Percentiles rank a stretch among this genome's conserved stretches.
phyloP scores from a whole-genome alignment of 768 basidiomycete genomes.

The Lactarius akahatsu region DNA sequence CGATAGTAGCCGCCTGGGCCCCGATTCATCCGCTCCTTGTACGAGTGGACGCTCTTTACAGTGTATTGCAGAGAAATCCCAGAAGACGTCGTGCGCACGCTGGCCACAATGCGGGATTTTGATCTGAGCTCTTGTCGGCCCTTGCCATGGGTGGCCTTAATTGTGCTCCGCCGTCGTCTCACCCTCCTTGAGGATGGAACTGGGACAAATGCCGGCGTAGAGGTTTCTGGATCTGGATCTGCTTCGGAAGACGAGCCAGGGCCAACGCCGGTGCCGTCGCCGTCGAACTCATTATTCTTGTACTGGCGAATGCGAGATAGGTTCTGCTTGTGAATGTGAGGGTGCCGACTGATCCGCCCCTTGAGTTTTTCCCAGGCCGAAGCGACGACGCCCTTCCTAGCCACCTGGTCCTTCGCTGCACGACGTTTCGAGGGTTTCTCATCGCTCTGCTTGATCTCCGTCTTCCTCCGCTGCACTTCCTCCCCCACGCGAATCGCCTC shows the following conservation, averaged over 20 bases:
- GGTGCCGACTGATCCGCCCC: not conserved
- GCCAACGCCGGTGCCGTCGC: no score
- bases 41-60: not conserved
- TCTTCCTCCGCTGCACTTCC: conserved; percentile 4
- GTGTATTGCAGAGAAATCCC: not conserved
- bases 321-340: no score
- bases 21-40: not conserved
- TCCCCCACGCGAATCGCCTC: conserved; percentile 5
- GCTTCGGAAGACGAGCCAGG: no score
- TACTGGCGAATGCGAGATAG: no score
- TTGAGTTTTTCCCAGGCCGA: conserved; percentile 17
- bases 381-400: conserved; percentile 3
- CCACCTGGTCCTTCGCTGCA: not conserved
- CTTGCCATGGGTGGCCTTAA: no score
- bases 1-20: not conserved
- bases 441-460: conserved; percentile 7
- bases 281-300: no score
- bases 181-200: not conserved
- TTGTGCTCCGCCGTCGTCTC: not conserved
- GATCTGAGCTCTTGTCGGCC: not conserved
- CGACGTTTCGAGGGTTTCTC: conserved; percentile 4
- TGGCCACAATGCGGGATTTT: not conserved
- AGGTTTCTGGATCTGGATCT: not conserved
- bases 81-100: not conserved
- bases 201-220: not conserved